Percentiles rank a stretch among this genome's conserved stretches.
Conservation (phyloP, 768 basidiomycete genomes). For the Gautieria morchelliformis region DNA sequence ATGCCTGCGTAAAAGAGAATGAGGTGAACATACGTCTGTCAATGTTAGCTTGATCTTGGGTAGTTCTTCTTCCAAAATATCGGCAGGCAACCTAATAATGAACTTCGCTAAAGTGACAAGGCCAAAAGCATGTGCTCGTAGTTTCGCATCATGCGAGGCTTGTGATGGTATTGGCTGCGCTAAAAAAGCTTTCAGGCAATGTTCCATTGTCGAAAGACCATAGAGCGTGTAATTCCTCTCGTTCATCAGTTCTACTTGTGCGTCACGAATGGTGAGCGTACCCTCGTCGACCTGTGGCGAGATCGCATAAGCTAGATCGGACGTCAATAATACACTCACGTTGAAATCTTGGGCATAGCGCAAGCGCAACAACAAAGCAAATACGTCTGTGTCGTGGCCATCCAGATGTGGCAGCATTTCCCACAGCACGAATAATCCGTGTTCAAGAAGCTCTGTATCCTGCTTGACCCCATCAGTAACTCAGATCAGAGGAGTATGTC, state of each 20-base stretch:
- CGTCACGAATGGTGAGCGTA: constrained; percentile 72
- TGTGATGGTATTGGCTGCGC: constrained; percentile 34
- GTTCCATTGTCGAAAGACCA: constrained; percentile 76
- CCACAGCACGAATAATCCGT: constrained; percentile 75
- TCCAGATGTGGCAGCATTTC: constrained; percentile 71
- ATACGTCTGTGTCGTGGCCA: constrained; percentile 70
- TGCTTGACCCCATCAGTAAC: constrained; percentile 21
- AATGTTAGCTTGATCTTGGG: constrained; percentile 66
- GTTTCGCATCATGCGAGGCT: constrained; percentile 43
- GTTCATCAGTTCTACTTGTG: constrained; percentile 32
- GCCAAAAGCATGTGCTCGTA: constrained; percentile 70
- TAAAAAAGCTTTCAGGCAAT: constrained; percentile 56
- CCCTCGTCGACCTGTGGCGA: constrained; percentile 66
- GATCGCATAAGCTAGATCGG: neutral
- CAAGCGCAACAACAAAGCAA: constrained; percentile 58
- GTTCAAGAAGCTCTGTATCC: constrained; percentile 59
- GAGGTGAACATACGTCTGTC: constrained; percentile 41
- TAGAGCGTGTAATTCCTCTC: constrained; percentile 73
- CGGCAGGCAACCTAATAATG: constrained; percentile 66
- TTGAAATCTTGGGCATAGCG: constrained; percentile 64
- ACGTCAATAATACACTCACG: constrained; percentile 33
- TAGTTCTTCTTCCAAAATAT: constrained; percentile 81
- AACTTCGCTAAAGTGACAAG: constrained; percentile 79
- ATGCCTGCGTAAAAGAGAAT: neutral
- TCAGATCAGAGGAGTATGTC: neutral